Evolutionary conservation across 2,329 filamentous ascomycete species (phyloP), one percentile per base, ranked within the genome.

Genomic region (Cercospora sojina): DNA sequence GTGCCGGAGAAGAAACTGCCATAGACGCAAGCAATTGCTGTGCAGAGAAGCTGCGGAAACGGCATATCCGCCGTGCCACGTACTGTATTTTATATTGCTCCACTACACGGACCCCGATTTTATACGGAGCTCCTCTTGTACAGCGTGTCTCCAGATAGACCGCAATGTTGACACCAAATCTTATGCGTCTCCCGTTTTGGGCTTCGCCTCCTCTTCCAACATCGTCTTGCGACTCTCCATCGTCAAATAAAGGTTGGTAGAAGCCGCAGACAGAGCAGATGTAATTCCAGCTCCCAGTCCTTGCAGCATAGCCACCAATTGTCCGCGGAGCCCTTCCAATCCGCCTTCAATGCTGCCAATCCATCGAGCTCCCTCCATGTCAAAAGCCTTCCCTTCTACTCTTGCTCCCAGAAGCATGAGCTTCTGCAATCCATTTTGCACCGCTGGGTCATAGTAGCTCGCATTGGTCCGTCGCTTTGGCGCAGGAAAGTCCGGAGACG

Each of bases 391-490:
- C 69, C 91, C 91, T 76, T 99, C 95, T 31, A 97, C 86, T 60
- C 95, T 85, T 13, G 93, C 93, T 62, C 93, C 95, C 13, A 99
- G 81, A 35, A 99, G 80, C 78, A 96, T 84, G 69, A 99, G 80
- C 81, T 99, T 99, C 75, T 92, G 88, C 72, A 99, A 78, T 7
- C 91, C 95, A 70, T 83, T 87, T 79, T 97, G 93, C 63, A 94
- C 91, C 1, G 84, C 79, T 0, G 87, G 84, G 64, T 97, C 94
- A 78, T 96, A 86, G 80, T 93, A 97, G 12, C 89, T 88, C 0
- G 94, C 93, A 74, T 86, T 92, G 73, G 87, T 89, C 78, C 86
- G 90, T 67, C 92, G 86, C 60, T 87, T 87, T 1, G 94, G 94
- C 3, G 91, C 88, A 0, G 93, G 90, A 78, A 96, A 98, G 5